Conservation (phyloP, 78 protist species). For the Dictyostelium capitatum region DNA sequence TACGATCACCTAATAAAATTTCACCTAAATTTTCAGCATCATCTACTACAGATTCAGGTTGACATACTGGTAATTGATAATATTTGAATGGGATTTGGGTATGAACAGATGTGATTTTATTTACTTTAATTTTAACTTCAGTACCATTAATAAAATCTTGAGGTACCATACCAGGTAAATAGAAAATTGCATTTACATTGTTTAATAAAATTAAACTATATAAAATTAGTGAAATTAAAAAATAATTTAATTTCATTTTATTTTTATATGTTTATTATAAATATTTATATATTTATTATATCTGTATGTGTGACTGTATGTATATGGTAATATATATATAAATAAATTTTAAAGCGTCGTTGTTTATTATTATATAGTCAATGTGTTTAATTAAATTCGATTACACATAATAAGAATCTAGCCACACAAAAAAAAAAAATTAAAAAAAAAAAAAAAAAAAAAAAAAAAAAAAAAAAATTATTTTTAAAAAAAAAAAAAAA, state of each 20-base stretch:
- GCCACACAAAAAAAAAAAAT: neutral
- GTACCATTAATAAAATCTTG: conserved; percentile 44
- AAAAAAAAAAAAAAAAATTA: neutral
- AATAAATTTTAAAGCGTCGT: too few relatives aligned
- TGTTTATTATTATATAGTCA: too few relatives aligned
- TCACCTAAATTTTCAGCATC: conserved; percentile 94
- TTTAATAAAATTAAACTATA: neutral
- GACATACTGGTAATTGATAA: conserved; percentile 85
- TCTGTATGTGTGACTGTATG: too few relatives aligned
- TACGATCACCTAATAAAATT: conserved; percentile 90
- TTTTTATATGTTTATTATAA: neutral
- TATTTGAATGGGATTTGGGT: conserved; percentile 92
- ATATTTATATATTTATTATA: too few relatives aligned
- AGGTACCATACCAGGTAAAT: conserved; percentile 86
- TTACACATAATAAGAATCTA: too few relatives aligned
- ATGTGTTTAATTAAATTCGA: too few relatives aligned
- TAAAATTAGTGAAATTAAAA: neutral
- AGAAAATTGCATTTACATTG: conserved; percentile 20
- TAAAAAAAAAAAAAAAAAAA: neutral
- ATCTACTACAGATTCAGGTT: conserved; percentile 42
- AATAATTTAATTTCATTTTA: conserved; percentile 1
- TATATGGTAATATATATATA: too few relatives aligned
- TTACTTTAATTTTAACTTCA: conserved; percentile 39
- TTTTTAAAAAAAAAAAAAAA: neutral
- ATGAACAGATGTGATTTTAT: conserved; percentile 76